Base-by-base conservation (phyloP, 2,329 filamentous ascomycete genomes). In the Coleophoma crateriformis region DNA sequence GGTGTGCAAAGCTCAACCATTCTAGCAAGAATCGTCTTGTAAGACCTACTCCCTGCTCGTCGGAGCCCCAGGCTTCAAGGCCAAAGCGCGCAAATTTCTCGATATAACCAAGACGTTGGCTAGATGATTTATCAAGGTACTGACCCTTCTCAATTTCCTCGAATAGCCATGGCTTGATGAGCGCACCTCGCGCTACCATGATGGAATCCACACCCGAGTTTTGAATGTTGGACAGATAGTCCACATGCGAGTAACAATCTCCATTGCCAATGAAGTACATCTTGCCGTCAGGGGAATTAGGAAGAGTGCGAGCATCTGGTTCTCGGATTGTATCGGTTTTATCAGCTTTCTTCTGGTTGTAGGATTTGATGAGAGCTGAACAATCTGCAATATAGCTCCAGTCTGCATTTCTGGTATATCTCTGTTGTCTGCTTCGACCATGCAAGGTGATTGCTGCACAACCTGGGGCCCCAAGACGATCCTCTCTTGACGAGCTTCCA, bases 111-210 rank as follows among this genome's bases (percentile, higher is more conserved):
- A 99, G 79, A 50, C 94, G 87, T 73, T 99, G 92, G 5, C 84
- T 79, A 2, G 92, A 87, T 3, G 88, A 90, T 69, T 99, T 99
- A 74, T 99, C 94, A 37, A 99, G 81, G 65, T 97, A 96, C 69
- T 97, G 94, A 5, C 88, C 87, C 54, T 84, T 80, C 58, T 88
- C 82, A 49, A 99, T 97, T 70, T 99, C 94, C 68, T 99, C 94
- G 64, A 97, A 99, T 54, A 99, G 76, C 94, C 94, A 99, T 1
- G 94, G 94, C 72, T 99, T 99, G 71, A 97, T 89, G 51, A 99
- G 79, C 10, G 94, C 94, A 50, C 94, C 94, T 53, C 94, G 88
- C n/a, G 85, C 94, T 53, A 97, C 83, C 94, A 99, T 97, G 64
- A 96, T 88, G n/a, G 84, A 84, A 71, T 97, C 92, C 42, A 97